Conservation (phyloP, 2,329 filamentous ascomycete species). For the Cladophialophora carrionii region DNA sequence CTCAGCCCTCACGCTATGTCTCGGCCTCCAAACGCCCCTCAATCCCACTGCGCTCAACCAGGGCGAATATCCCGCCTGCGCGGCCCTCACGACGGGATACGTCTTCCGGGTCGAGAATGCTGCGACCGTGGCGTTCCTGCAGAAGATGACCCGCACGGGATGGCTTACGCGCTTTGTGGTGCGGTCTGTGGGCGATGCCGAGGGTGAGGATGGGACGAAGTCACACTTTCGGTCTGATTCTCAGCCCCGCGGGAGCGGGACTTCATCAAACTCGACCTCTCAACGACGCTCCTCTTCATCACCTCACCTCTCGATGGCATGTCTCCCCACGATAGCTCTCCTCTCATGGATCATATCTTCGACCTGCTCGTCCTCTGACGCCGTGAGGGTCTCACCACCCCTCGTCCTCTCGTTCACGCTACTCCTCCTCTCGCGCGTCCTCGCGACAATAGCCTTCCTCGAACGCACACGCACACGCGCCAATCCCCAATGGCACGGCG, state of each 20-base stretch:
- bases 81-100: conserved; percentile 51
- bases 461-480: conserved; percentile 47
- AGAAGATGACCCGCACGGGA: conserved; percentile 61
- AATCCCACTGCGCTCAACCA: conserved; percentile 56
- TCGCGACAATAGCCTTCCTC: conserved; percentile 63
- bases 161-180: conserved; percentile 48
- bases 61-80: conserved; percentile 49
- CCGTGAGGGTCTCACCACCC: conserved; percentile 34
- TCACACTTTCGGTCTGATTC: too few relatives aligned
- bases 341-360: neutral
- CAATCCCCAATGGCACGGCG: conserved; percentile 44
- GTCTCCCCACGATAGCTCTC: neutral
- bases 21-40: conserved; percentile 61
- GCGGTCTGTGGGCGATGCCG: too few relatives aligned
- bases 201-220: too few relatives aligned
- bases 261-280: neutral
- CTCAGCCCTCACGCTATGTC: neutral
- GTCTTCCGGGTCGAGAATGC: conserved; percentile 50
- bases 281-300: too few relatives aligned
- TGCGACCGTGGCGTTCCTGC: conserved; percentile 59
- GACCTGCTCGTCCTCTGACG: neutral
- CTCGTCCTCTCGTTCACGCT: conserved; percentile 55
- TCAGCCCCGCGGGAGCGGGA: too few relatives aligned
- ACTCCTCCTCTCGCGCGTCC: conserved; percentile 58
- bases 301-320: neutral